These are phyloP conservation scores for Saccharomyces kudriavzevii DNA, from an alignment of 805 yeast genomes.

Conservation along the genomic window DNA sequence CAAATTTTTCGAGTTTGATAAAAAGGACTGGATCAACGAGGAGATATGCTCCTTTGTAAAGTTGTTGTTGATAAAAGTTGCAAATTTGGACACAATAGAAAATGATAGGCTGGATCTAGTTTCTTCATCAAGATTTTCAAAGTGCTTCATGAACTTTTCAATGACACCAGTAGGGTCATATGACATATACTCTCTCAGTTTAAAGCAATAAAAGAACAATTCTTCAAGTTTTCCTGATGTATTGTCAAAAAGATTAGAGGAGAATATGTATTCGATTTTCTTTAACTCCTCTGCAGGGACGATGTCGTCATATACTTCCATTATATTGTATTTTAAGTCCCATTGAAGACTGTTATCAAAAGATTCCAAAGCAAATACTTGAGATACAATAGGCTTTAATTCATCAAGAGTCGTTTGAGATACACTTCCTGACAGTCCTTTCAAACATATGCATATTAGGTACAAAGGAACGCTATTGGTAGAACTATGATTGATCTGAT, in stretches of 20 bases:
- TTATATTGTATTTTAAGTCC: slow-evolving; percentile 40
- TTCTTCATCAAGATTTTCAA: slow-evolving; percentile 7
- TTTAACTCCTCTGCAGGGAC: slow-evolving; percentile 21
- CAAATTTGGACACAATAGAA: slow-evolving; percentile 7
- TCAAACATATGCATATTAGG: slow-evolving; percentile 28
- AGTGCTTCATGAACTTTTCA: slow-evolving; percentile 21
- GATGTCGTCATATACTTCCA: slow-evolving; percentile 41
- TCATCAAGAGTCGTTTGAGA: slow-evolving; percentile 24
- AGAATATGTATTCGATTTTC: slow-evolving; percentile 1
- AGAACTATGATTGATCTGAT: slow-evolving; percentile 3
- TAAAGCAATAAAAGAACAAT: slow-evolving; percentile 36
- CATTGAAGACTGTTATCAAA: slow-evolving; percentile 28
- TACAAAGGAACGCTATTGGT: slow-evolving; percentile 9
- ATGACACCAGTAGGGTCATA: slow-evolving; percentile 18
- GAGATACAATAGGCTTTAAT: slow-evolving; percentile 16
- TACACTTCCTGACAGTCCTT: slow-evolving; percentile 35
- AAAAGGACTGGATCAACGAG: slow-evolving; percentile 25
- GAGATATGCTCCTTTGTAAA: slow-evolving; percentile 29
- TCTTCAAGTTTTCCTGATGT: slow-evolving; percentile 6
- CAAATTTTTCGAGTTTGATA: slow-evolving; percentile 16
- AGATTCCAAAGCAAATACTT: slow-evolving; percentile 19
- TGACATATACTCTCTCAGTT: slow-evolving; percentile 41
- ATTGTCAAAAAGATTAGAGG: neutral
- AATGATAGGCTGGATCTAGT: neutral
- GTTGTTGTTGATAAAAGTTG: slow-evolving; percentile 33